Base-by-base conservation (phyloP, 2,329 filamentous ascomycete species). In the Ustulina deusta region DNA sequence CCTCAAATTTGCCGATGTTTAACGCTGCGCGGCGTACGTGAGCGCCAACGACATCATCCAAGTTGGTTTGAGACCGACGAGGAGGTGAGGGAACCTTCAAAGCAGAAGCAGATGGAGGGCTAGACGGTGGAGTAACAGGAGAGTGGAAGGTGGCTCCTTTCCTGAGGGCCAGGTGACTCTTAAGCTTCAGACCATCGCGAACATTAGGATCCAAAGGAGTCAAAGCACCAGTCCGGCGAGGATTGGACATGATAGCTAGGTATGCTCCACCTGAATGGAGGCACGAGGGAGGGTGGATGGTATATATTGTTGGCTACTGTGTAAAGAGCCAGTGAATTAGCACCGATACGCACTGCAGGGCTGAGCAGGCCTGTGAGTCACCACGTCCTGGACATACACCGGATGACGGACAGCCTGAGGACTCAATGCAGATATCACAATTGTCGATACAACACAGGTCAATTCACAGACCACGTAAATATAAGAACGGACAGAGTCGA, bases 1-100 rank as follows among this genome's bases (percentile, higher is more conserved):
- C 85, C 77, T 92, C 90, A 74, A 93, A 87, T 73, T 87, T 84
- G 79, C 84, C 87, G 62, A 93, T 81, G 72, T 89, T 87, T 76
- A 91, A 79, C 72, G 88, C 89, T 78, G 90, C 89, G 73, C 91
- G 91, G 76, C 90, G 88, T 76, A 88, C 85, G 74, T 90, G 87
- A 70, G 90, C 88, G 75, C 89, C 89, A 78, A 92, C 86, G 63
- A 91, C 88, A 85, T 91, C 90, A 81, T 93, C 90, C 68, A 93
- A 82, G 71, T 82, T 86, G 60, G 91, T 92, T 73, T 91, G 89
- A 57, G 91, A 90, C 67, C 91, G 90, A 73, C 86, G 86, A 74
- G 92, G 84, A n/a, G 84, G 77, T 48, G 81, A 80, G 64, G 87
- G 86, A 66, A 86, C 84, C 61, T 78, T 78, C 73, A 87, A 86